Evolutionary conservation across 2,329 filamentous ascomycete species (phyloP).

Genomic region (Stemphylium beticola): DNA sequence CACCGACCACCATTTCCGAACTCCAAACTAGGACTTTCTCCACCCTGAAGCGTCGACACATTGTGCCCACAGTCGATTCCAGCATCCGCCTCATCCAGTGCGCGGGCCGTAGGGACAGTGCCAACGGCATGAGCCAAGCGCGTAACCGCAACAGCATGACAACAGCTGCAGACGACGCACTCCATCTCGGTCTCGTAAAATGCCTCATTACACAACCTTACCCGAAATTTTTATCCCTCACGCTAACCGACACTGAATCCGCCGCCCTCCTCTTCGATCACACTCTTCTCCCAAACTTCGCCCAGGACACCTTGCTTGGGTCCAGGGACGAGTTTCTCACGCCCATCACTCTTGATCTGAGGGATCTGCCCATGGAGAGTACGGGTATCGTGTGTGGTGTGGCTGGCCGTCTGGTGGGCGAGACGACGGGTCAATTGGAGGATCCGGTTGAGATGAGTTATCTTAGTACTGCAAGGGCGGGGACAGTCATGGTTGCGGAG

Average conservation of each 20-base stretch:
- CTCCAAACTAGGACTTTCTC: conserved; percentile 83
- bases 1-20: conserved; percentile 77
- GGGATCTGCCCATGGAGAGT: conserved; percentile 79
- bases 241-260: conserved; percentile 73
- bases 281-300: conserved; percentile 64
- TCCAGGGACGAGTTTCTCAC: conserved; percentile 74
- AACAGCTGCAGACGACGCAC: conserved; percentile 50
- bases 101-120: conserved; percentile 65
- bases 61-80: conserved; percentile 73
- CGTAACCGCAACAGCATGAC: conserved; percentile 38
- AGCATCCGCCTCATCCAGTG: conserved; percentile 79
- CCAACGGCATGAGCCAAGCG: conserved; percentile 33
- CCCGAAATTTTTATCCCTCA: conserved; percentile 76
- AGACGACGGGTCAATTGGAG: conserved; percentile 57
- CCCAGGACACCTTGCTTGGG: conserved; percentile 73
- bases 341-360: conserved; percentile 87
- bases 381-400: conserved; percentile 96
- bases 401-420: conserved; percentile 79
- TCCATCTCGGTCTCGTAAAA: conserved; percentile 56
- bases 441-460: conserved; percentile 79
- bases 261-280: conserved; percentile 77
- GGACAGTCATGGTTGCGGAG: conserved; percentile 83
- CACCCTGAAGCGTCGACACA: conserved; percentile 77
- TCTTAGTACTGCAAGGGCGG: conserved; percentile 84
- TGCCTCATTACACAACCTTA: conserved; percentile 56